A percentile compares a stretch with the other conserved stretches of the same genome.
Conservation (phyloP, 768 basidiomycete species). For the Naematelia aurantialba region DNA sequence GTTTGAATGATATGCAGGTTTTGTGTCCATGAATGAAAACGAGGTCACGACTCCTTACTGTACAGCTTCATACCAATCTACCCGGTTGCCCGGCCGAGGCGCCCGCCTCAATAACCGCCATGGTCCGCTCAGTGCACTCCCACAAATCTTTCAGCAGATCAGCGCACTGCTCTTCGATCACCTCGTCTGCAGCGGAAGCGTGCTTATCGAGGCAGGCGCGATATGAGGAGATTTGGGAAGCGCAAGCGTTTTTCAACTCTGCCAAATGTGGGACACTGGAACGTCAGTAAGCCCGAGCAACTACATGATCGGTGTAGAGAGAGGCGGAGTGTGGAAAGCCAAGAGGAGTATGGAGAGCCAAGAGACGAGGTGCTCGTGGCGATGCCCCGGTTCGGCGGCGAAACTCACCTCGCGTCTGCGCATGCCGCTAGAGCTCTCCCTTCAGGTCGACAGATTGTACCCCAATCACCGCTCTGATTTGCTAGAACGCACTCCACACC, state of each 20-base stretch:
- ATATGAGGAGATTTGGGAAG: constrained; percentile 36
- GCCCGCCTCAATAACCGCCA: constrained; percentile 16
- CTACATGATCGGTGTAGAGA: not conserved
- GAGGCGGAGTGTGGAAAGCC: no score
- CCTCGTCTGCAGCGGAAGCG: constrained; percentile 27
- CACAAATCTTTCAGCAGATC: constrained; percentile 42
- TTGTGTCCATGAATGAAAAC: no score
- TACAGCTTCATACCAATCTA: not conserved
- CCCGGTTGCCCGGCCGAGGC: not conserved
- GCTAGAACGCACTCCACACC: constrained; percentile 39
- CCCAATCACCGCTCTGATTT: constrained; percentile 45
- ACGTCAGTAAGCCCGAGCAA: not conserved
- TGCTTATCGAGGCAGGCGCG: constrained; percentile 38
- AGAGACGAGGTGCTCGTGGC: no score
- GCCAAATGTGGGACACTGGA: constrained; percentile 43
- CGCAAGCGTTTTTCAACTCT: constrained; percentile 40
- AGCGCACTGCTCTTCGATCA: constrained; percentile 32
- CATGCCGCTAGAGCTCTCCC: constrained; percentile 39
- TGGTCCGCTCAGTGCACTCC: constrained; percentile 44
- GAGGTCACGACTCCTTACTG: not conserved
- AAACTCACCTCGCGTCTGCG: constrained; percentile 43
- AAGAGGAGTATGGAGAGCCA: not conserved
- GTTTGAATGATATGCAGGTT: no score
- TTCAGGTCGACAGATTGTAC: constrained; percentile 35
- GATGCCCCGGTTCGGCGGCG: no score